A percentile compares a stretch with the other conserved stretches of the same genome.
Conservation (phyloP, 2,329 filamentous ascomycete species). For the Xenosphaeropsis pyriputrescens region DNA sequence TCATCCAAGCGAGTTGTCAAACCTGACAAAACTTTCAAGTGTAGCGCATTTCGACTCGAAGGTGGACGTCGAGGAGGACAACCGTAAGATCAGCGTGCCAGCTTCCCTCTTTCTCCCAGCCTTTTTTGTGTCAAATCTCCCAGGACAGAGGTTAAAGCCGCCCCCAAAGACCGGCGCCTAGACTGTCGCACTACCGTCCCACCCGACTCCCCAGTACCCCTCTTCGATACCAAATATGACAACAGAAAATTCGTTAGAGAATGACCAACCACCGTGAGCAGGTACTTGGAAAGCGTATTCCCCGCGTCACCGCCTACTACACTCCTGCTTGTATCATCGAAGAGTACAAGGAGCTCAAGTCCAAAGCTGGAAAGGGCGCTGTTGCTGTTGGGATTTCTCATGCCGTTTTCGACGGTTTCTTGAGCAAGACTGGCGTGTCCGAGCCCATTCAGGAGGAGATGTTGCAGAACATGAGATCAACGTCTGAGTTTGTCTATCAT, state of each 20-base stretch:
- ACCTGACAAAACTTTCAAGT: no score
- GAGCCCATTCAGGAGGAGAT: slow-evolving; percentile 30
- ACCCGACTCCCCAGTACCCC: slow-evolving; percentile 16
- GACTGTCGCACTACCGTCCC: slow-evolving; percentile 14
- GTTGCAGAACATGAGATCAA: slow-evolving; percentile 35
- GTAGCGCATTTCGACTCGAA: slow-evolving; percentile 25
- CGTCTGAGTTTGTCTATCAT: slow-evolving; percentile 37
- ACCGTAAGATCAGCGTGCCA: slow-evolving; percentile 22
- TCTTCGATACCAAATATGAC: slow-evolving; percentile 18
- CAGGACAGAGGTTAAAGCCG: slow-evolving; percentile 8
- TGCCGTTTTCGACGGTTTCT: slow-evolving; percentile 23
- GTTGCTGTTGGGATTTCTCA: slow-evolving; percentile 20
- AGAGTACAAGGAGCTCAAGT: slow-evolving; percentile 23
- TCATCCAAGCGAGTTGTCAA: no score
- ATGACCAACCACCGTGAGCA: slow-evolving; percentile 18
- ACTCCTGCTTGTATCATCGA: slow-evolving; percentile 24
- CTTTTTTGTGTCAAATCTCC: slow-evolving; percentile 35
- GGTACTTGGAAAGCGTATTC: slow-evolving; percentile 26
- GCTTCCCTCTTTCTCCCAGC: slow-evolving; percentile 32
- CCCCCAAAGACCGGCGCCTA: slow-evolving; percentile 14
- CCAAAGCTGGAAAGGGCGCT: slow-evolving; percentile 24
- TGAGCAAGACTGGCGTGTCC: slow-evolving; percentile 21
- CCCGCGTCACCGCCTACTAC: slow-evolving; percentile 26
- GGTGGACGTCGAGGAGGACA: slow-evolving; percentile 20
- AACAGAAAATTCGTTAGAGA: slow-evolving; percentile 19